Base-by-base conservation (phyloP, 345 rosid species). In the Eucalyptus marginata region DNA sequence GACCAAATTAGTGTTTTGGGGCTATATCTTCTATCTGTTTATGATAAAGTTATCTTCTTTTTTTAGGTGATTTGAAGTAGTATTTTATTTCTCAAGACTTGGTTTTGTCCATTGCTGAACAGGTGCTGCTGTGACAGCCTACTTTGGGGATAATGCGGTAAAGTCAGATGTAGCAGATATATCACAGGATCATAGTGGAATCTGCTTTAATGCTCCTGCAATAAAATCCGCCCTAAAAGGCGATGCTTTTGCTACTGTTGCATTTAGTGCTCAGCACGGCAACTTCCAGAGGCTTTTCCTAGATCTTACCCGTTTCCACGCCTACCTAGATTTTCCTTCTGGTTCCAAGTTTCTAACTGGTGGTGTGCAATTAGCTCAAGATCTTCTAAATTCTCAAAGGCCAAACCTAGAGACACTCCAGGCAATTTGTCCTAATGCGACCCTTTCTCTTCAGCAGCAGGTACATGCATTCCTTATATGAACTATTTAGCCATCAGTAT, bases 401-500 rank as follows among this genome's bases (percentile, higher is more conserved):
- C 99, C 97, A 86, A 92, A 88, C 54, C 31, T 92, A 88, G 96
- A 92, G 88, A 91, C 95, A 29, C 86, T 96, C 88, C 94, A 92
- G 89, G 94, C 93, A 50, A 91, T 96, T 87, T 94, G 96, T 92
- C 99, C 99, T 49, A 91, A 89, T 50, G 93, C 93, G 87, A 90
- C 91, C 47, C 49, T 98, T 91, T 98, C 99, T 88, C 89, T 98
- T 89, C 99, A 96, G 91, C 99, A 98, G 90, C 99, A 97, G 98
- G 99, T 97, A 93, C 79, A n/a, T 33, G 24, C 79, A 79, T 87
- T 86, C 64, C 52, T 83, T 33, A 7, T 49, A 16, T 62, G 43
- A 15, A 87, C 54, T 8, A 43, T 46, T 15, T 59, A 62, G 6
- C 81, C 27, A 76, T 36, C 10, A 18, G 47, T 18, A 20, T 76